phyloP scores from a whole-genome alignment of 305 asterid genomes.

The Fraxinus xanthoxyloides region DNA sequence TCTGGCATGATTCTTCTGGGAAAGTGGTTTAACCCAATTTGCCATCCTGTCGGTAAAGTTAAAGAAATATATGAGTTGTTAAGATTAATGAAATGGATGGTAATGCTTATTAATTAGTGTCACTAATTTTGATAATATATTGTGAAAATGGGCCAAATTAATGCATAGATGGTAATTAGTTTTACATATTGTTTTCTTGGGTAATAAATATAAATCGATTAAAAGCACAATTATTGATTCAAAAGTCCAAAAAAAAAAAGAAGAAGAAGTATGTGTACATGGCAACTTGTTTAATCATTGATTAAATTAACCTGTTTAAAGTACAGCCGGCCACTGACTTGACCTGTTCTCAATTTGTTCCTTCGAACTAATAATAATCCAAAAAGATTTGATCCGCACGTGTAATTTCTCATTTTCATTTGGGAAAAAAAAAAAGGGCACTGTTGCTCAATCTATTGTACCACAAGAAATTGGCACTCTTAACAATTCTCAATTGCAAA shows the following conservation, averaged over 20 bases:
- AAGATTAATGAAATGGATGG: too few relatives aligned
- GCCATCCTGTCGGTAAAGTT: too few relatives aligned
- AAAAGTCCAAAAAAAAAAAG: not conserved
- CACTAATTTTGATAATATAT: too few relatives aligned
- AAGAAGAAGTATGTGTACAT: not conserved
- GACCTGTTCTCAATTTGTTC: not conserved
- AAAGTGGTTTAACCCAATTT: too few relatives aligned
- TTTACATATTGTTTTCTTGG: too few relatives aligned
- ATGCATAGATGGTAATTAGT: too few relatives aligned
- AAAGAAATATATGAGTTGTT: too few relatives aligned
- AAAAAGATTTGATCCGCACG: not conserved
- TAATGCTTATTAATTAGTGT: too few relatives aligned
- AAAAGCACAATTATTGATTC: not conserved
- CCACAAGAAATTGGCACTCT: not conserved
- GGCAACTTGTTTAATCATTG: not conserved
- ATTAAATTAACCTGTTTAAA: not conserved
- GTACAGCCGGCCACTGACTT: slow-evolving; percentile 9
- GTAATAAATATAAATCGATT: too few relatives aligned
- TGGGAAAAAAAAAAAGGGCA: not conserved
- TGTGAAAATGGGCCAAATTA: too few relatives aligned
- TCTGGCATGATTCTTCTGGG: too few relatives aligned
- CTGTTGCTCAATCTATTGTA: not conserved
- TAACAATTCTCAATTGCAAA: not conserved
- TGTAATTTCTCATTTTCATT: not conserved
- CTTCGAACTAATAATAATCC: not conserved